Base-by-base conservation (phyloP, 345 rosid species). In the Heritiera fomes region DNA sequence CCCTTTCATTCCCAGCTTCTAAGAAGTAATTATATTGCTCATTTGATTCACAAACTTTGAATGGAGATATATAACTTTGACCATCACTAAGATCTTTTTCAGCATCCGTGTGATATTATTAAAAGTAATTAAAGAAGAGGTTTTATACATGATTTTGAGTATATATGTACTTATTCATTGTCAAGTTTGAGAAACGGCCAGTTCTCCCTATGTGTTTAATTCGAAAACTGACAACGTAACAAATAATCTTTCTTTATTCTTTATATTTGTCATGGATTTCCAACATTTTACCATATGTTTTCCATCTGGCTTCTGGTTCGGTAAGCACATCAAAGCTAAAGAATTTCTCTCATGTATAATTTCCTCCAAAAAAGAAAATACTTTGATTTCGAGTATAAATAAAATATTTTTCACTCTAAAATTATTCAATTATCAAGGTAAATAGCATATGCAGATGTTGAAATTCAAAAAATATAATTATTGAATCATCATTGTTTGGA, bases 31-130 rank as follows among this genome's bases (percentile, higher is more conserved):
- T 12, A 28, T 23, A n/a, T n/a, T n/a, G 61, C 11, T n/a, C 10
- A 47, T 30, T 71, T 15, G 60, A 71, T 30, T 56, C 45, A 15
- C 75, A 71, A 71, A 28, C 58, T 49, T 69, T 43, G 52, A 32
- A 67, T 67, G 53, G 38, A 68, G 49, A 68, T 12, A 8, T 20
- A 34, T 34, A 34, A 34, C 38, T 34, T 34, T 34, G 38, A 34
- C 38, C 38, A 34, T 34, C 38, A 34, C 38, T 34, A 49, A 55
- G 67, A 65, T 70, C 73, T 30, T 30, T 53, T 68, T 52, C 50
- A 70, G 60, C 65, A 45, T 62, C 82, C 82, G 79, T 79, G 80
- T 76, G 80, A 30, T 40, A 59, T 43, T 69, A 75, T 74, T 82
- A 47, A 82, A 62, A 62, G 77, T 61, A 23, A 62, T 60, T 67